Base-by-base conservation (phyloP, 2,329 filamentous ascomycete species). In the Fusarium floridanum region DNA sequence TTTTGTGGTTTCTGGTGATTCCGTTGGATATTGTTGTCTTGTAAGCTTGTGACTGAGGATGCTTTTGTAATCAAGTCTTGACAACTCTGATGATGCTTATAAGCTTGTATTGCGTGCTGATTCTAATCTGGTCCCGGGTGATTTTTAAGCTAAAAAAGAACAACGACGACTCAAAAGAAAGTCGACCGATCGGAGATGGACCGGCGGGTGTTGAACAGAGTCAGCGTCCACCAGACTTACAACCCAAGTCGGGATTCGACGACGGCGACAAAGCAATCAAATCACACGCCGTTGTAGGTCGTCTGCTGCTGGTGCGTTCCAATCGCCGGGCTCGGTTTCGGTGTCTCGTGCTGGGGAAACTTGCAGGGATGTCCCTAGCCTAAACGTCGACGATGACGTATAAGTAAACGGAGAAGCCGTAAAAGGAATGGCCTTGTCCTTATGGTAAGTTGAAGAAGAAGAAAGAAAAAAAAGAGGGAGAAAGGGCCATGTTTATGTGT, bases 281-380 rank as follows among this genome's bases (percentile, higher is more conserved):
- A 70, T 70, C 70, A 72, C 70, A 70, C 55, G 32, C 37, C 39
- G 17, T 20, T 57, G 41, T 6, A 22, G 43, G 41, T 62, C 60
- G 27, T 32, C 32, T 62, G 41, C 43, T 53, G 61, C 32, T 34
- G 20, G 43, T 43, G 57, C 57, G 55, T 53, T 62, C 63, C 53
- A 70, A 50, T 67, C 61, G 66, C 61, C 43, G 32, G 10, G 66
- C n/a, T 14, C 37, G 34, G 56, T 57, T 68, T 37, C n/a, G 27
- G 55, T 59, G 71, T 73, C 68, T 69, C 66, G 71, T 73, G 71
- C 65, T 27, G 16, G 14, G 56, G 36, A 22, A 63, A 17, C 16
- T 50, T 59, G 57, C 55, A 67, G 71, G 71, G 71, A 67, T 72
- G 66, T 72, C 63, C 71, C 24, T 39, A 61, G 71, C 24, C 20